Evolutionary conservation across 2,329 filamentous ascomycete species (phyloP).

Genomic region (Paraconiothyrium brasiliense): DNA sequence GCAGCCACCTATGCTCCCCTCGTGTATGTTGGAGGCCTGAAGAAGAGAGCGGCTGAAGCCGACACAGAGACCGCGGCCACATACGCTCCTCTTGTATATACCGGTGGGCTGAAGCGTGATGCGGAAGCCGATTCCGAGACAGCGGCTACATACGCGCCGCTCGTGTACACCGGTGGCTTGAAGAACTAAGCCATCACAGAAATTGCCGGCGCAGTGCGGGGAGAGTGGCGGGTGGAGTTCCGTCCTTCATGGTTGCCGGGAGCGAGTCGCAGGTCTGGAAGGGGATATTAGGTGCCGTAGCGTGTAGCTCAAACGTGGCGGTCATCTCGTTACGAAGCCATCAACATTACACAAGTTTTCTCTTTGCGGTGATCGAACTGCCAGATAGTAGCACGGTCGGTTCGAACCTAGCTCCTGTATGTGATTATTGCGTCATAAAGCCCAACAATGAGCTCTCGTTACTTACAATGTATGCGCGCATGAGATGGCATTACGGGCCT

Average conservation of each 20-base stretch:
- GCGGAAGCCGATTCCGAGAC: not conserved
- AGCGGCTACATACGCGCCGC: not conserved
- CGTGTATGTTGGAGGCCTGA: not conserved
- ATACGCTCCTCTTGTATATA: not conserved
- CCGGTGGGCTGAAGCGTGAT: conserved; percentile 2
- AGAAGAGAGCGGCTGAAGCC: conserved; percentile 4
- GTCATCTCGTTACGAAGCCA: not conserved
- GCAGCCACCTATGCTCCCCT: not conserved
- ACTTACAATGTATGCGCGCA: no score
- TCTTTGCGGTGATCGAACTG: not conserved
- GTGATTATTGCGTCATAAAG: no score
- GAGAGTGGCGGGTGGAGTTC: no score
- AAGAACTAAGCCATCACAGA: not conserved
- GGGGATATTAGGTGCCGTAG: no score
- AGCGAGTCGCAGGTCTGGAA: no score
- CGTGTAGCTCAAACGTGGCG: no score
- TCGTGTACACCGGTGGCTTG: conserved; percentile 1
- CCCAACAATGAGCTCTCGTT: no score
- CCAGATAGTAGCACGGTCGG: no score
- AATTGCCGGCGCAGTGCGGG: no score
- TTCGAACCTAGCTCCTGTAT: not conserved
- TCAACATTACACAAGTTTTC: not conserved
- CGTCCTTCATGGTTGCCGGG: no score
- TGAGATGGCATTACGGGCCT: no score
- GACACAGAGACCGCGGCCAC: not conserved